Base-by-base conservation (phyloP, 208 protist species). In the Crithidia thermophila region DNA sequence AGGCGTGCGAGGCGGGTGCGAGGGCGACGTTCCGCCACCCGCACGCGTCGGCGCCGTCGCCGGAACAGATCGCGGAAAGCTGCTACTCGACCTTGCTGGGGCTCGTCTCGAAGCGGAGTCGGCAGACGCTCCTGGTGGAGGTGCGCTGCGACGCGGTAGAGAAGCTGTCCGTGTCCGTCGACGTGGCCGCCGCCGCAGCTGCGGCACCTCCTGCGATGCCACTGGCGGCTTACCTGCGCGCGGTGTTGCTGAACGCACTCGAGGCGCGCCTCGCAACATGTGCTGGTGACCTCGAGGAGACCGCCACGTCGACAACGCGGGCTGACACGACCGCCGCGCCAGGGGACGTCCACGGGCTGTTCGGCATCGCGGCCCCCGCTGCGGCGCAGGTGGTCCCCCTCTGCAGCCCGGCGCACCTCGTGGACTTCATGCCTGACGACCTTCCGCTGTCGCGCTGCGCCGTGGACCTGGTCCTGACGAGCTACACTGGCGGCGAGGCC, bases 401-500 rank as follows among this genome's bases (percentile, higher is more conserved):
- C 71, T 91, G 84, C 66, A 51, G 72, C 40, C 59, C 75, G 34
- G 57, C 81, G 27, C 16, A 49, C 34, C 45, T 94, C 20, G 71
- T 75, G 20, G 66, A 79, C 42, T 42, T 53, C 53, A 75, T 93
- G 34, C 75, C 82, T 2, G 80, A 88, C 39, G 61, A 81, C n/a
- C 68, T 82, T n/a, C 87, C 87, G 0, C 59, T 90, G 27, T 82
- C 73, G 60, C 68, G 60, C 5, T 73, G 75, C 30, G 56, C 69
- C 37, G 46, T 90, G 30, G 69, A 51, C 6, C 36, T 93, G 4
- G 51, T 72, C 21, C 3, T 93, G 27, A 46, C 51, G 21, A 95
- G 91, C 75, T 72, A 79, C 62, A 91, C 79, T 0, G 86, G 89
- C 37, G 91, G 89, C 46, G 62, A 79, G 28, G 85, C 80, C 28